Evolutionary conservation across 2,329 filamentous ascomycete genomes (phyloP).

Genomic region (Harringtonia lauricola): DNA sequence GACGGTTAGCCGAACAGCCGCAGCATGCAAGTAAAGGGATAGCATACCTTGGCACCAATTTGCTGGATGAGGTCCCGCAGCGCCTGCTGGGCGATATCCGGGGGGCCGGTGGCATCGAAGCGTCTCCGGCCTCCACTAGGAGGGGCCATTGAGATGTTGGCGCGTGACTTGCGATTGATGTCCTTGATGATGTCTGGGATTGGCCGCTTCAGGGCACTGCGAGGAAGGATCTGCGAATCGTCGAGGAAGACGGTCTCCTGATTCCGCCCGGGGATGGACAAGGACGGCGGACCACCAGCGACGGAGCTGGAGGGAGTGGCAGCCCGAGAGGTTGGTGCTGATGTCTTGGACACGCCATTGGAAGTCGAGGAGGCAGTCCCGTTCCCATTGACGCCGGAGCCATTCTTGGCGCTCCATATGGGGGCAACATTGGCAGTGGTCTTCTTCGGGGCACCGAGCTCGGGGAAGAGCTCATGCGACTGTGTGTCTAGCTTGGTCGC

Average conservation of each 20-base stretch:
- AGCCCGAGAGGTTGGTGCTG: conserved; percentile 45
- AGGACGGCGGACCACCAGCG: conserved; percentile 33
- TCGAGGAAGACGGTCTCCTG: conserved; percentile 66
- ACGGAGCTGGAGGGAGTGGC: conserved; percentile 28
- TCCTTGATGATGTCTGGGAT: conserved; percentile 78
- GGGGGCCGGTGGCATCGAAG: conserved; percentile 77
- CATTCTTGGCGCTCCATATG: conserved; percentile 67
- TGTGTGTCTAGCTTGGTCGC: conserved; percentile 59
- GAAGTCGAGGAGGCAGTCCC: conserved; percentile 19
- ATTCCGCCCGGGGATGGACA: conserved; percentile 74
- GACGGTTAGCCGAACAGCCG: no score
- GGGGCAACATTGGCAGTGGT: conserved; percentile 52
- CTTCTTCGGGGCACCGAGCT: conserved; percentile 65
- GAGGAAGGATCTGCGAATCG: conserved; percentile 64
- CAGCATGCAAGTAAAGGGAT: background rate
- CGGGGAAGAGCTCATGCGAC: conserved; percentile 89
- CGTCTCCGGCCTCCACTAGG: conserved; percentile 62
- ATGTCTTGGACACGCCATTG: conserved; percentile 47
- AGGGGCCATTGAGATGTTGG: conserved; percentile 66
- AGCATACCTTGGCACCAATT: conserved; percentile 70
- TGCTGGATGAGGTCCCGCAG: conserved; percentile 82
- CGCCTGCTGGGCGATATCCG: conserved; percentile 75
- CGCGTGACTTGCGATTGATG: conserved; percentile 85
- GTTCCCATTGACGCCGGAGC: conserved; percentile 39
- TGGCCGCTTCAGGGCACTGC: conserved; percentile 71